Evolutionary conservation across 805 yeast genomes (phyloP).

Genomic region (Candida insectalens): DNA sequence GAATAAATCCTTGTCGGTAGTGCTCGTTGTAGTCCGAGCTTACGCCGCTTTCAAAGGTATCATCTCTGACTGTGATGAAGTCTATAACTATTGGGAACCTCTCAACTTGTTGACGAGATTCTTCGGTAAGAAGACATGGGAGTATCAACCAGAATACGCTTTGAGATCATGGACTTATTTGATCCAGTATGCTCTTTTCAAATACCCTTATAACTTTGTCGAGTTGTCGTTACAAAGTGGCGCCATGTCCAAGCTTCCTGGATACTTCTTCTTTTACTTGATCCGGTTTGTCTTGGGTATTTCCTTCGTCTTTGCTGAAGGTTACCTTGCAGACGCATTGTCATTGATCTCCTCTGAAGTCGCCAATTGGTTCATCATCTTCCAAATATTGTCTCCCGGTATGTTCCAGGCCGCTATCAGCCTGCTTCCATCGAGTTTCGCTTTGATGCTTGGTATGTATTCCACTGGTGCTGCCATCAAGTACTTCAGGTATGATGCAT

Average conservation of each 20-base stretch:
- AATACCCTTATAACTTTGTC: slow-evolving; percentile 14
- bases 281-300: slow-evolving; percentile 37
- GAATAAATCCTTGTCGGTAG: neutral
- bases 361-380: slow-evolving; percentile 55
- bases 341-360: slow-evolving; percentile 25
- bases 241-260: slow-evolving; percentile 3
- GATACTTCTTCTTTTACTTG: slow-evolving; percentile 36
- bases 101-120: slow-evolving; percentile 66
- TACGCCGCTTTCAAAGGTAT: slow-evolving; percentile 43
- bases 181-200: slow-evolving; percentile 30
- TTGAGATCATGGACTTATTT: slow-evolving; percentile 81
- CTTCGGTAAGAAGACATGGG: slow-evolving; percentile 95
- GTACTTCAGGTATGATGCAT: slow-evolving; percentile 21
- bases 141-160: slow-evolving; percentile 82
- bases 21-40: slow-evolving; percentile 5
- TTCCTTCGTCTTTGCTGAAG: slow-evolving; percentile 41
- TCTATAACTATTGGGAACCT: slow-evolving; percentile 92
- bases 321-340: slow-evolving; percentile 35
- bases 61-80: slow-evolving; percentile 89
- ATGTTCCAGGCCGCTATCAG: slow-evolving; percentile 84
- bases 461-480: slow-evolving; percentile 31
- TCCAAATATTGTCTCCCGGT: slow-evolving; percentile 62
- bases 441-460: slow-evolving; percentile 43
- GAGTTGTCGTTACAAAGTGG: slow-evolving; percentile 2
- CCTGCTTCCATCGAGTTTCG: slow-evolving; percentile 75